Percentiles rank a stretch among this genome's conserved stretches.
These are phyloP conservation scores for Botrytis porri DNA, from an alignment of 2,329 filamentous ascomycete genomes.

Conservation along the genomic window DNA sequence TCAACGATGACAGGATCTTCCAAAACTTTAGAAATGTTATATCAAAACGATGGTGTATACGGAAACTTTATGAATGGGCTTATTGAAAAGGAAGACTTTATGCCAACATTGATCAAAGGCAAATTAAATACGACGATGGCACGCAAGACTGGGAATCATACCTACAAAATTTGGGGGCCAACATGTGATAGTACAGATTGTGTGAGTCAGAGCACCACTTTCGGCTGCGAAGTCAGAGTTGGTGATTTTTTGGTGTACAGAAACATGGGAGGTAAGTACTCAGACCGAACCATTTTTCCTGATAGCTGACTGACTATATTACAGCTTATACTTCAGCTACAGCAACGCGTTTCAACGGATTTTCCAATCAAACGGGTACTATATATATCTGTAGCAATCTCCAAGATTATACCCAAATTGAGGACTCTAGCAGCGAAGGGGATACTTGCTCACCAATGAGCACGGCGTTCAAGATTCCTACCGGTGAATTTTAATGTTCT, in stretches of 20 bases:
- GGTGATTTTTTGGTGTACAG: neutral
- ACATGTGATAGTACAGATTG: neutral
- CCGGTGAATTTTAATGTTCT: neutral
- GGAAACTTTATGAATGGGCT: neutral
- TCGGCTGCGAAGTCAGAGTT: neutral
- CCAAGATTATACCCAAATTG: neutral
- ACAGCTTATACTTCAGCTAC: slow-evolving; percentile 5
- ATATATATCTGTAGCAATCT: neutral
- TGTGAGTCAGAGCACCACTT: neutral
- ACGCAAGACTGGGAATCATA: neutral
- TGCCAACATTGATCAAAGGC: neutral
- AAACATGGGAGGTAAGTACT: neutral
- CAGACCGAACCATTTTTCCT: neutral
- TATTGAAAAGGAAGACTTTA: neutral
- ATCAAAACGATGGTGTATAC: slow-evolving; percentile 8
- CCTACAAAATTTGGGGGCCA: neutral
- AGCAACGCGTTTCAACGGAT: neutral
- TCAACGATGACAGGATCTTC: neutral
- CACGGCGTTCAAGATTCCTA: neutral
- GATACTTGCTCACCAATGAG: neutral
- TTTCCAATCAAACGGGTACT: neutral
- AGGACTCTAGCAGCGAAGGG: neutral
- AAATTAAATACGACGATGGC: neutral
- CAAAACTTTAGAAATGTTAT: neutral
- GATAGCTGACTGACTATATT: neutral